Evolutionary conservation across 2,329 filamentous ascomycete species (phyloP), one percentile per base, ranked within the genome.

Genomic region (Talaromyces sp.): DNA sequence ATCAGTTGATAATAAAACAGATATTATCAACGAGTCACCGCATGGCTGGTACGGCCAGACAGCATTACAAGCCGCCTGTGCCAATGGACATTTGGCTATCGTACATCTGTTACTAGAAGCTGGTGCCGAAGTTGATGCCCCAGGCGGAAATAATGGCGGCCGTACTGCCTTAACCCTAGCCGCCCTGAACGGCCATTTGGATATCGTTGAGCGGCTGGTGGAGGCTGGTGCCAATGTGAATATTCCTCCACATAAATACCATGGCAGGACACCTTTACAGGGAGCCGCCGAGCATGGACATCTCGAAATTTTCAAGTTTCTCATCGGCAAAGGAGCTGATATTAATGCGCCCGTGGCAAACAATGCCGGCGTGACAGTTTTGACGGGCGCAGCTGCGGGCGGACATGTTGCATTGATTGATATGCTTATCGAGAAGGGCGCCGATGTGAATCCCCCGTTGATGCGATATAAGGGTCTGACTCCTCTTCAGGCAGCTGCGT

Each of bases 21-120:
- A 70, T 15, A 13, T 40, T 15, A 49, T 68, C 3, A 70, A 72
- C 58, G 70, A 67, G 47, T 22, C 64, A 6, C 66, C 69, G 8
- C 60, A 61, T 15, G 66, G 51, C 13, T 54, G 38, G 22, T 54
- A 40, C 17, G 69, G 69, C 15, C 63, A 64, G 27, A 70, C 69
- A 5, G 68, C 69, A 11, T 47, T 70, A 11, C 68, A 70, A 58
- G 68, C 66, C 10, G 77, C 78, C 13, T 76, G 77, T 7, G 70
- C 73, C 49, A 70, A 69, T 29, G 78, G 77, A 3, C 72, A 79
- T 45, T 63, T 75, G 1, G 72, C 73, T 6, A 69, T 78, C n/a
- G 76, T 80, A 8, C 68, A 76, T n/a, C 71, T 70, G 54, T 68
- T 81, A 1, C 69, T 80, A 3, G 71, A 75, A 45, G 29, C 58